These are phyloP conservation scores for Candida nonsorbophila DNA, from an alignment of 805 yeast species.

Conservation along the genomic window DNA sequence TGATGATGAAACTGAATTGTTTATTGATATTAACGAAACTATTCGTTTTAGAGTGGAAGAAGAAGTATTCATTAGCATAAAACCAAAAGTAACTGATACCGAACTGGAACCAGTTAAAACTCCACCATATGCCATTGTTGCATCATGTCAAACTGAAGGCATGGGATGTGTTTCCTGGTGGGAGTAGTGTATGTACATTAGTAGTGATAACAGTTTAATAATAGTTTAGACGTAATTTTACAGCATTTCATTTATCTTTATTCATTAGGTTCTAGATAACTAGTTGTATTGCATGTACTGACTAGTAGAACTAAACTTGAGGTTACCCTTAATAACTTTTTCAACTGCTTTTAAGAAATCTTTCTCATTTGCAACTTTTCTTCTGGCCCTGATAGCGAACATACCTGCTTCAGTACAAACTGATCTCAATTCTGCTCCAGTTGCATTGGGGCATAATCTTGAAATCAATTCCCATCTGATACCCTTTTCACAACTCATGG, in stretches of 20 bases:
- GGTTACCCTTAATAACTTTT: slow-evolving; percentile 96
- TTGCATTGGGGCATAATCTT: slow-evolving; percentile 94
- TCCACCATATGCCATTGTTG: slow-evolving; percentile 82
- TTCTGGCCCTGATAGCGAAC: slow-evolving; percentile 98
- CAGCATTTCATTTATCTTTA: background rate
- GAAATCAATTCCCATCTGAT: slow-evolving; percentile 98
- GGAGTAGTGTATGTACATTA: slow-evolving; percentile 44
- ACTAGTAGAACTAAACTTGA: slow-evolving; percentile 94
- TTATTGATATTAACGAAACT: slow-evolving; percentile 85
- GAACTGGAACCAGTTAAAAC: slow-evolving; percentile 37
- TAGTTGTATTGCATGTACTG: slow-evolving; percentile 98
- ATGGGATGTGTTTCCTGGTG: slow-evolving; percentile 98
- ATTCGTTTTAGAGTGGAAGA: slow-evolving; percentile 89
- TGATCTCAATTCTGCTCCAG: slow-evolving; percentile 97
- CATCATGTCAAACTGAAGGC: slow-evolving; percentile 92
- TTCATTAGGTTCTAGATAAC: slow-evolving; percentile 1
- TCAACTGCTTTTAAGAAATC: slow-evolving; percentile 97
- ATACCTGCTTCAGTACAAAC: slow-evolving; percentile 99
- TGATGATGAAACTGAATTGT: slow-evolving; percentile 70
- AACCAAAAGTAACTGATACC: slow-evolving; percentile 62
- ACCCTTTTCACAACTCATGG: slow-evolving; percentile 96
- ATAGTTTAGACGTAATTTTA: too few species aligned
- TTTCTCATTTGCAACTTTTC: slow-evolving; percentile 97
- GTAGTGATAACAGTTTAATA: background rate
- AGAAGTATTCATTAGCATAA: slow-evolving; percentile 77